phyloP scores from a whole-genome alignment of 495 filamentous ascomycete genomes.

The Penicillium flavigenum region DNA sequence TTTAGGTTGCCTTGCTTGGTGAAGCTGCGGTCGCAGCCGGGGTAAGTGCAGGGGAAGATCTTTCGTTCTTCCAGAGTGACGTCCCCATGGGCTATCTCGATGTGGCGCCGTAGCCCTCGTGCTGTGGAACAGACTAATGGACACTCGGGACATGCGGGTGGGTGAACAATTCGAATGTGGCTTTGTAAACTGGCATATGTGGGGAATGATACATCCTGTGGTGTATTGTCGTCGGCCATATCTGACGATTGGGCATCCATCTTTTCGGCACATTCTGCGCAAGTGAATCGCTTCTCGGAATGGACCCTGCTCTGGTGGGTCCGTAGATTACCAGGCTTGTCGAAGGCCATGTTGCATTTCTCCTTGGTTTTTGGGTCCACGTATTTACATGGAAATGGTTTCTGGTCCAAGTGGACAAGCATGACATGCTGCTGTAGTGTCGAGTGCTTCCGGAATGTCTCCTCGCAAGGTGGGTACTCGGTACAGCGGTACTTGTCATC shows the following conservation, averaged over 20 bases:
- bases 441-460: conserved; percentile 83
- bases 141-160: conserved; percentile 73
- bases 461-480: conserved; percentile 69
- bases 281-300: conserved; percentile 65
- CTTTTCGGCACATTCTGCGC: conserved; percentile 59
- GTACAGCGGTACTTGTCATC: conserved; percentile 69
- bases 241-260: conserved; percentile 25
- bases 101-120: conserved; percentile 62
- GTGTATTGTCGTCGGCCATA: conserved; percentile 13
- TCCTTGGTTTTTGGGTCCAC: conserved; percentile 55
- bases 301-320: conserved; percentile 72
- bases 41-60: conserved; percentile 60
- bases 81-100: conserved; percentile 66
- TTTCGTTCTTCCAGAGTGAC: conserved; percentile 61
- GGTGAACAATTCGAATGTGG: conserved; percentile 70
- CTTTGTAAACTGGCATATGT: conserved; percentile 67
- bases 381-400: conserved; percentile 65
- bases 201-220: conserved; percentile 57
- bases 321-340: conserved; percentile 64
- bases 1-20: conserved; percentile 76
- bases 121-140: conserved; percentile 59
- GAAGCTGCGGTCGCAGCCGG: conserved; percentile 69
- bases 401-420: conserved; percentile 63
- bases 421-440: conserved; percentile 83
- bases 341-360: conserved; percentile 67